phyloP scores from a whole-genome alignment of 2,329 filamentous ascomycete genomes.

The Cladosporium sp. region DNA sequence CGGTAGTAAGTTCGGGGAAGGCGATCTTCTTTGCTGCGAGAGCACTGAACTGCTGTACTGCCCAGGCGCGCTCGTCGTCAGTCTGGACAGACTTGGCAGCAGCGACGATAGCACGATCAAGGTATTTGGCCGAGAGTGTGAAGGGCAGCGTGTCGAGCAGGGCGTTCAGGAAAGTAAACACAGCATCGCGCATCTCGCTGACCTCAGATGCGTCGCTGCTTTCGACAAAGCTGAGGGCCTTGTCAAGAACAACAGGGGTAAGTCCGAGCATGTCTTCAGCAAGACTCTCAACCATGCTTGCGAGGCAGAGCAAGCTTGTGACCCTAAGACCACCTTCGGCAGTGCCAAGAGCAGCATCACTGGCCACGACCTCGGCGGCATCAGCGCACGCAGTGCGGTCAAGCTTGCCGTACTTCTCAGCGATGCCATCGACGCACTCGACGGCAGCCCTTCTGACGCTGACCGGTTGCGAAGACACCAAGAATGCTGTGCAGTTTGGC shows the following conservation, averaged over 20 bases:
- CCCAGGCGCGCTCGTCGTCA: slow-evolving; percentile 14
- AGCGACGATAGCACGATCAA: slow-evolving; percentile 67
- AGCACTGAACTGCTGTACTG: slow-evolving; percentile 55
- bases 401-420: slow-evolving; percentile 93
- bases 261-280: slow-evolving; percentile 81
- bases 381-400: slow-evolving; percentile 67
- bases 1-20: slow-evolving; percentile 69
- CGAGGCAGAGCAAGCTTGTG: slow-evolving; percentile 82
- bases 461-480: slow-evolving; percentile 67
- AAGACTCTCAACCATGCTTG: slow-evolving; percentile 83
- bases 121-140: slow-evolving; percentile 73
- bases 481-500: slow-evolving; percentile 57
- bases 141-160: slow-evolving; percentile 81
- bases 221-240: slow-evolving; percentile 66
- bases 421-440: slow-evolving; percentile 85
- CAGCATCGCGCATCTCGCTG: slow-evolving; percentile 70
- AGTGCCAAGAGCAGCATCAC: slow-evolving; percentile 71
- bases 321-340: slow-evolving; percentile 68
- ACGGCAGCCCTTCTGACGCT: slow-evolving; percentile 81
- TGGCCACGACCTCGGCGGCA: slow-evolving; percentile 72
- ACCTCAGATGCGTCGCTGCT: slow-evolving; percentile 24
- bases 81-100: slow-evolving; percentile 63
- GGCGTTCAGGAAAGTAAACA: slow-evolving; percentile 73
- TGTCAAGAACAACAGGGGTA: slow-evolving; percentile 69
- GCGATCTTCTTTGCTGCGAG: slow-evolving; percentile 75